These are phyloP conservation scores for Colletotrichum chlorophyti DNA, from an alignment of 2,329 filamentous ascomycete genomes.

Conservation along the genomic window DNA sequence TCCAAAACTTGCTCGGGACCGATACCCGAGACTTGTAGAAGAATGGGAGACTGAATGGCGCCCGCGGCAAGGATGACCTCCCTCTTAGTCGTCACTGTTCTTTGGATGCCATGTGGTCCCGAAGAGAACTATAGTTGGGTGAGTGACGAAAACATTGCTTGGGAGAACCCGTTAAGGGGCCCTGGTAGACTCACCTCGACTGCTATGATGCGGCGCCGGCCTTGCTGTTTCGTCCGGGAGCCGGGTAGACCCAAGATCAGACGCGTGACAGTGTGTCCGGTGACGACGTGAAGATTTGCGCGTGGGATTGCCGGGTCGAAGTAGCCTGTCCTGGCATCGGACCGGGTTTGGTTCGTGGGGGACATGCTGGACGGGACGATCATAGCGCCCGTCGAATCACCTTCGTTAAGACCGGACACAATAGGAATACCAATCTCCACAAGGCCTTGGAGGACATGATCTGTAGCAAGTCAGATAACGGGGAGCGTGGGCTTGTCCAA, in stretches of 20 bases:
- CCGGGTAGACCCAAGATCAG: constrained; percentile 35
- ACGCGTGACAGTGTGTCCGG: constrained; percentile 45
- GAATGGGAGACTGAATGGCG: constrained; percentile 46
- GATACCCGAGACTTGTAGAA: constrained; percentile 51
- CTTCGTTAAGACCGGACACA: constrained; percentile 44
- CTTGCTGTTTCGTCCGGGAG: constrained; percentile 5
- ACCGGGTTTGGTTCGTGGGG: constrained; percentile 46
- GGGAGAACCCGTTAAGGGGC: background rate
- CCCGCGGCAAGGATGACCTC: constrained; percentile 53
- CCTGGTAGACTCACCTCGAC: constrained; percentile 43
- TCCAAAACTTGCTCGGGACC: constrained; percentile 37
- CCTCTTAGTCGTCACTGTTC: constrained; percentile 30
- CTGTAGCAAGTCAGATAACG: constrained; percentile 30
- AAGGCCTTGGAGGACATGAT: constrained; percentile 44
- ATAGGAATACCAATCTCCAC: constrained; percentile 44
- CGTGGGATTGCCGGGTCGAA: constrained; percentile 43
- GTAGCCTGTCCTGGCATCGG: constrained; percentile 48
- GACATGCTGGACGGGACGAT: constrained; percentile 45
- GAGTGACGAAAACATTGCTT: background rate
- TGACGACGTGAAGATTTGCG: constrained; percentile 46
- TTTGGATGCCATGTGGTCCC: constrained; percentile 4
- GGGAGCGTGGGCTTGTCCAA: background rate
- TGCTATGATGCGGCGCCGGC: constrained; percentile 35
- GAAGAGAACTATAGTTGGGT: constrained; percentile 1
- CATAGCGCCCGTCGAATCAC: constrained; percentile 42